Base-by-base conservation (phyloP, 192 early-diverging fungal genomes). In the Backusella luteola region DNA sequence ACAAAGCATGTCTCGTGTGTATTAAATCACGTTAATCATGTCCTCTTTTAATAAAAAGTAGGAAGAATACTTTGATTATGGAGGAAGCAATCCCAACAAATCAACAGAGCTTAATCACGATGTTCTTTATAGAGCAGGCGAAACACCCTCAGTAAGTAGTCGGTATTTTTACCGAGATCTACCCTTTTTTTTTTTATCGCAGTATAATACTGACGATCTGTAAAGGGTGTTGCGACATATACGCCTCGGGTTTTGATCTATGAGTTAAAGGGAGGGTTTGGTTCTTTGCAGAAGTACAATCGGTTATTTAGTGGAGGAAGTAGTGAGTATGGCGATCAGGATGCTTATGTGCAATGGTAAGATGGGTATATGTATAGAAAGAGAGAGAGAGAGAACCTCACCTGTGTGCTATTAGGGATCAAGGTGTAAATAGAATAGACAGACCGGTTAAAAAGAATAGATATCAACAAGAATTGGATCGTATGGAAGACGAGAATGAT, bases 161-260 rank as follows among this genome's bases (percentile, higher is more conserved):
- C 6, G 34, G 19, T 34, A 46, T 14, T 66, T 66, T 1, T 59
- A 26, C 53, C 53, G 53, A 59, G 23, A 59, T 59, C 49, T 44
- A 59, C 6, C 8, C 14, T 9, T 34, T 32, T 19, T 34, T 68
- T 21, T 32, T 32, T n/a, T n/a, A n/a, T n/a, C 32, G 4, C 23
- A 3, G 12, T 39, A 9, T 39, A 63, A 32, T 19, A 35, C 66
- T 74, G n/a, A 12, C 35, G 17, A 56, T 23, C 8, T 23, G 26
- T n/a, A 69, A 72, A 93, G 88, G 90, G 91, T 39, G 83, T 87
- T 8, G 88, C 87, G 69, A 92, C 88, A 12, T 93, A 87, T 76
- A 90, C 89, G 32, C 97, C 97, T 21, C 88, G 97, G 38, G 83
- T 91, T 7, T 68, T 98, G 73, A 83, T 94, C 38, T 93, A 91